Percentiles rank a stretch among this genome's conserved stretches.
Conservation (phyloP, 1,284 basidiomycete species). For the Pseudozyma hubeiensis region DNA sequence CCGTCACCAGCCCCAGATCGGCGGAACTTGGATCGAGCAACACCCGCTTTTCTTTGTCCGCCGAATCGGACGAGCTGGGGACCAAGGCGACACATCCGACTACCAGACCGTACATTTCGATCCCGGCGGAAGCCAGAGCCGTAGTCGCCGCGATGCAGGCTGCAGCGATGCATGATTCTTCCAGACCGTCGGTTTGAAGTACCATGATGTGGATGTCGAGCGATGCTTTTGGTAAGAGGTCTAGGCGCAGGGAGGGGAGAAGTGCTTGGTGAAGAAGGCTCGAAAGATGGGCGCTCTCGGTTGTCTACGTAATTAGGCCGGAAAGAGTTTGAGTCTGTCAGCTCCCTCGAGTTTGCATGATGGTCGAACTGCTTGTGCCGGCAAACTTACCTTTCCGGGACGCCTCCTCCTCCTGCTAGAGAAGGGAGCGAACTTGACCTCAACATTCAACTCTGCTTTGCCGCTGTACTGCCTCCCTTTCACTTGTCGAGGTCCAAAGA, state of each 20-base stretch:
- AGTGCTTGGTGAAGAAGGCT: slow-evolving; percentile 87
- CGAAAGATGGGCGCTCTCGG: slow-evolving; percentile 87
- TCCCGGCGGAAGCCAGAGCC: slow-evolving; percentile 87
- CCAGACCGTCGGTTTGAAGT: slow-evolving; percentile 88
- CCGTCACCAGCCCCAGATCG: slow-evolving; percentile 73
- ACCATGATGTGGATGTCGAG: slow-evolving; percentile 91
- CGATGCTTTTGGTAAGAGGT: slow-evolving; percentile 90
- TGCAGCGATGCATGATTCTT: slow-evolving; percentile 68
- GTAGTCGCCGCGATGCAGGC: slow-evolving; percentile 88
- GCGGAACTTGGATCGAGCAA: slow-evolving; percentile 82
- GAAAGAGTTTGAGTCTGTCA: not conserved
- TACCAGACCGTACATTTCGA: slow-evolving; percentile 87
- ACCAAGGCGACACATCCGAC: slow-evolving; percentile 77
- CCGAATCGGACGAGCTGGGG: slow-evolving; percentile 1
- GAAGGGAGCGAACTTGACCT: slow-evolving; percentile 96
- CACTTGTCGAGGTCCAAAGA: slow-evolving; percentile 93
- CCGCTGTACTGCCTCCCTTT: slow-evolving; percentile 82
- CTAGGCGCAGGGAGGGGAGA: slow-evolving; percentile 83
- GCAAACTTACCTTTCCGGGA: slow-evolving; percentile 80
- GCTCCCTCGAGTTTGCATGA: not conserved
- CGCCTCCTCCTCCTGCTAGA: slow-evolving; percentile 80
- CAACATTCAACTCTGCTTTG: slow-evolving; percentile 88
- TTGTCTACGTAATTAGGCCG: slow-evolving; percentile 75
- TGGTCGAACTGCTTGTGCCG: not conserved
- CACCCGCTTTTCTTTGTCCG: slow-evolving; percentile 67